These are phyloP conservation scores for Fragaria iinumae DNA, from an alignment of 306 rosid species.

Conservation along the genomic window DNA sequence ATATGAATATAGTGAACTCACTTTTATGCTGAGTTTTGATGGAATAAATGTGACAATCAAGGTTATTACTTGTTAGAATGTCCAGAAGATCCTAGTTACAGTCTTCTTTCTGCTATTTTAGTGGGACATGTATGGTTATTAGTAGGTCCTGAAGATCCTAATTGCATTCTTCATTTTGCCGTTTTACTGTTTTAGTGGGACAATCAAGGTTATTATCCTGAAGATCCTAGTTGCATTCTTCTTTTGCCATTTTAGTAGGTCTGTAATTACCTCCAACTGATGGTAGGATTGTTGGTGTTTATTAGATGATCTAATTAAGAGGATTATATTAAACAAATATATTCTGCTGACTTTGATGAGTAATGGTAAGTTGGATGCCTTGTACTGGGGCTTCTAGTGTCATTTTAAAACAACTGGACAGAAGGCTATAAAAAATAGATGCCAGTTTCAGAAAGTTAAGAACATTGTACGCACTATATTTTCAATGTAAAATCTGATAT, in stretches of 20 bases:
- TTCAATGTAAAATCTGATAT: slow-evolving; percentile 13
- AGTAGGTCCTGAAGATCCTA: no score
- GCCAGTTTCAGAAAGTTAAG: not conserved
- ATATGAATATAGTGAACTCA: not conserved
- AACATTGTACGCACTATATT: not conserved
- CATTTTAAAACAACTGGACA: not conserved
- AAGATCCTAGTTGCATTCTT: no score
- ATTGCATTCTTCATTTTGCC: no score
- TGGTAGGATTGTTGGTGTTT: not conserved
- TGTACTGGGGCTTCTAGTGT: not conserved
- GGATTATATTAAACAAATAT: not conserved
- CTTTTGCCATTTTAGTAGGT: not conserved
- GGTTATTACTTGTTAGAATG: not conserved
- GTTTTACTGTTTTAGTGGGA: not conserved
- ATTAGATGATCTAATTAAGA: not conserved
- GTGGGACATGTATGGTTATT: no score
- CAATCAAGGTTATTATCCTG: no score
- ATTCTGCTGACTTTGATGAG: not conserved
- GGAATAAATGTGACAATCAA: not conserved
- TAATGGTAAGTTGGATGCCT: not conserved
- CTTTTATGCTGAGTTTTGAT: not conserved
- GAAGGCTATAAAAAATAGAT: not conserved
- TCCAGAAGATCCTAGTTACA: not conserved
- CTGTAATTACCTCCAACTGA: not conserved
- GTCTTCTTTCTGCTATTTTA: not conserved